phyloP scores from a whole-genome alignment of 768 basidiomycete species.

The Pisolithus microcarpus region DNA sequence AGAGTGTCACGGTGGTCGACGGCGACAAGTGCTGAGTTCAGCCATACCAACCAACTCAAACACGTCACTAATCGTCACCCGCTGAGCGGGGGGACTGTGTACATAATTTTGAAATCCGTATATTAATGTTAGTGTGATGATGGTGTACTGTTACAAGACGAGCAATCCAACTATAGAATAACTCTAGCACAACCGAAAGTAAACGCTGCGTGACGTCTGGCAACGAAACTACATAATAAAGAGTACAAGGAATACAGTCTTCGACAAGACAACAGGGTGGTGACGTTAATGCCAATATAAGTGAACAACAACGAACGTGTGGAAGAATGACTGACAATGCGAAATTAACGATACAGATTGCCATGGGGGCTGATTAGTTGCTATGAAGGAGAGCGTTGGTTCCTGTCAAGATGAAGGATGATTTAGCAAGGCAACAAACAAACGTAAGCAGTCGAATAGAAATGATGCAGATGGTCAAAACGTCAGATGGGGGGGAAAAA shows the following conservation, averaged over 20 bases:
- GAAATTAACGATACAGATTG: constrained; percentile 1
- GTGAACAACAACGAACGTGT: not conserved
- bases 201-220: not conserved
- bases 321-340: not conserved
- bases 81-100: not conserved
- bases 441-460: not conserved
- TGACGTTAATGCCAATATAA: not conserved
- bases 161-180: not conserved
- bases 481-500: too few species aligned
- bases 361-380: not conserved
- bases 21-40: constrained; percentile 5
- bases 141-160: not conserved
- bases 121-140: not conserved
- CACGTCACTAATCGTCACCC: too few species aligned
- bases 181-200: not conserved
- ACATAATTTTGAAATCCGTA: not conserved
- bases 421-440: constrained; percentile 11
- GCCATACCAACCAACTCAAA: too few species aligned
- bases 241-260: not conserved
- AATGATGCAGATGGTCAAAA: too few species aligned
- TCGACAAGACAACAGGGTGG: not conserved
- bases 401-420: not conserved
- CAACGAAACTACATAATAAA: not conserved
- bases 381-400: not conserved
- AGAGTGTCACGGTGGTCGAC: constrained; percentile 15